A percentile compares a stretch with the other conserved stretches of the same genome.
phyloP scores from a whole-genome alignment of 2,329 filamentous ascomycete species.

The Cladosporium sp. region DNA sequence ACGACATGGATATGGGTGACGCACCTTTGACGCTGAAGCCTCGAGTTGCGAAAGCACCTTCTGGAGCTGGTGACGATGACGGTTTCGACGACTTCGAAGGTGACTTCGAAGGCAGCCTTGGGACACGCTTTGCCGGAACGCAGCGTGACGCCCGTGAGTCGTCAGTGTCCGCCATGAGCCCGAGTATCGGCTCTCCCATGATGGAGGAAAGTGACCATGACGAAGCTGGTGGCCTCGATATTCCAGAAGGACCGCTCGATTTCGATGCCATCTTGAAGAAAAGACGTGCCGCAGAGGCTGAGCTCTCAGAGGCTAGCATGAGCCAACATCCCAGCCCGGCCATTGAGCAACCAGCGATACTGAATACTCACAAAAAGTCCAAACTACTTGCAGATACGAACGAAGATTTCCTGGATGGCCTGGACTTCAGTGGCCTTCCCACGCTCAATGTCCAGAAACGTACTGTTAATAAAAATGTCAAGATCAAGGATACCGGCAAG shows the following conservation, averaged over 20 bases:
- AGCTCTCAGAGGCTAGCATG: slow-evolving; percentile 28
- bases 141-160: slow-evolving; percentile 79
- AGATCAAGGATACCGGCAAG: slow-evolving; percentile 63
- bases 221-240: slow-evolving; percentile 83
- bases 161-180: slow-evolving; percentile 82
- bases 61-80: slow-evolving; percentile 46
- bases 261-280: slow-evolving; percentile 74
- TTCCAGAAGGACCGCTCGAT: slow-evolving; percentile 79
- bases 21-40: slow-evolving; percentile 41
- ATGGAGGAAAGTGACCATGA: slow-evolving; percentile 90
- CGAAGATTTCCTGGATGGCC: slow-evolving; percentile 79
- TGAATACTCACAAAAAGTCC: slow-evolving; percentile 33
- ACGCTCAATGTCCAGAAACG: slow-evolving; percentile 72
- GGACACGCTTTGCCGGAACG: slow-evolving; percentile 85
- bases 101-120: slow-evolving; percentile 90
- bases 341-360: slow-evolving; percentile 33
- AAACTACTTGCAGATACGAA: slow-evolving; percentile 32
- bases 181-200: slow-evolving; percentile 85
- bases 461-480: slow-evolving; percentile 86
- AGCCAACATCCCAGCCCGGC: slow-evolving; percentile 26
- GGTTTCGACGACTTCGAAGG: slow-evolving; percentile 93
- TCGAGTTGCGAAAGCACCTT: slow-evolving; percentile 28
- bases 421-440: slow-evolving; percentile 82
- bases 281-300: slow-evolving; percentile 52
- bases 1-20: slow-evolving; percentile 45